Evolutionary conservation across 2,329 filamentous ascomycete species (phyloP), one percentile per base, ranked within the genome.

Genomic region (Colletotrichum zoysiae): DNA sequence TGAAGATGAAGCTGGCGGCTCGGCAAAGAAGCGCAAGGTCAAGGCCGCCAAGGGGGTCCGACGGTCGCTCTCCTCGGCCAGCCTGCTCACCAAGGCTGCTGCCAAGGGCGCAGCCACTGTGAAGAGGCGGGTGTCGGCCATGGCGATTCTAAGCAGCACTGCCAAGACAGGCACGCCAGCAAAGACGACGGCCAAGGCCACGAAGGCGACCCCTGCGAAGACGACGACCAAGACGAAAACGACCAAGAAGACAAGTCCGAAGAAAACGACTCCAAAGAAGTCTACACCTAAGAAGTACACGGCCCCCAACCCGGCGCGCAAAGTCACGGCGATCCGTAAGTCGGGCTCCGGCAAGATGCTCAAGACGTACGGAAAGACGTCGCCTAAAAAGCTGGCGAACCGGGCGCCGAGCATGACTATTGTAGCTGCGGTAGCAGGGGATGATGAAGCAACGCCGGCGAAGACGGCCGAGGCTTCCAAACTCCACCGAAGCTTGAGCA

Each of bases 41-140:
- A 77, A 79, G 59, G 70, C 78, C 4, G 77, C 77, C 20, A 80
- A 77, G 44, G 79, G 80, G 16, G 77, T 80, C 26, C 83, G 82
- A 74, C 75, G 77, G 48, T 78, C 79, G 2, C 62, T 83, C 6
- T 81, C 82, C 8, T 79, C 67, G 30, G 79, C 81, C 4, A 38
- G 53, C 16, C 59, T 71, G 33, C 53, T 71, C 69, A 71, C 78
- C 50, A 81, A 83, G 75, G 79, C 80, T 38, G 81, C 82, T 11
- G 78, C 82, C 14, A 79, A 78, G 55, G 62, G 73, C 5, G 73
- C 73, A 5, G 71, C 73, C 26, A 81, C 78, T 16, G 71, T 84
- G 20, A 82, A 80, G 75, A 83, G 79, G 75, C 76, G 79, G 62
- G 76, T 82, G 40, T 78, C 79, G n/a, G 78, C 76, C 44, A 78